Base-by-base conservation (phyloP, 192 early-diverging fungal genomes). In the Gryganskiella cystojenkinii region DNA sequence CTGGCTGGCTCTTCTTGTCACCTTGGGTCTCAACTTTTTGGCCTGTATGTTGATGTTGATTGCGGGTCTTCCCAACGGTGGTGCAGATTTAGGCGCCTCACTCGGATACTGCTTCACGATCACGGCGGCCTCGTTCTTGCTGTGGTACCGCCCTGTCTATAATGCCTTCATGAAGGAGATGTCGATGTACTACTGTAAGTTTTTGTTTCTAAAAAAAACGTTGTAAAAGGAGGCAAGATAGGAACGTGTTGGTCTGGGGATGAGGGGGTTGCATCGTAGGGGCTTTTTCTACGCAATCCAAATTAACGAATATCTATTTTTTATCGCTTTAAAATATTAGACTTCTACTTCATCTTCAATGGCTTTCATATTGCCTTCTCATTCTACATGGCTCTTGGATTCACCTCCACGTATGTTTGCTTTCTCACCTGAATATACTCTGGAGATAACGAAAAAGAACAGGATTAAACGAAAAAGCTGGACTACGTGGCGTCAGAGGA, bases 121-220 rank as follows among this genome's bases (percentile, higher is more conserved):
- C 60, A 89, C 86, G 11, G 79, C 83, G 4, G 85, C 86, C 3
- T 93, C 92, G 57, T 93, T 96, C 81, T 92, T 94, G 79, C 34
- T 92, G 52, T 95, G 95, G 95, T 96, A 96, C 80, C 89, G 93
- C 13, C 95, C 95, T 24, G 83, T 93, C 37, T 96, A 96, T 82
- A 92, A 92, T 46, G 93, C 93, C 37, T 96, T 92, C 71, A 89
- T 91, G 88, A 94, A 92, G 82, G 92, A 95, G 70, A 88, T 88
- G 64, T 93, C 92, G 24, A 85, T 96, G 58, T 96, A 94, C 81
- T 95, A 92, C 71, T 93, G 88, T 89, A 88, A 82, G 74, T 71
- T 11, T 6, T 64, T 6, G n/a, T n/a, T n/a, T n/a, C n/a, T n/a
- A n/a, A n/a, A n/a, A n/a, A n/a, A n/a, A n/a, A n/a, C n/a, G n/a